A percentile compares a stretch with the other conserved stretches of the same genome.
phyloP scores from a whole-genome alignment of 2,329 filamentous ascomycete genomes.

The Amesomyces nigricolor region DNA sequence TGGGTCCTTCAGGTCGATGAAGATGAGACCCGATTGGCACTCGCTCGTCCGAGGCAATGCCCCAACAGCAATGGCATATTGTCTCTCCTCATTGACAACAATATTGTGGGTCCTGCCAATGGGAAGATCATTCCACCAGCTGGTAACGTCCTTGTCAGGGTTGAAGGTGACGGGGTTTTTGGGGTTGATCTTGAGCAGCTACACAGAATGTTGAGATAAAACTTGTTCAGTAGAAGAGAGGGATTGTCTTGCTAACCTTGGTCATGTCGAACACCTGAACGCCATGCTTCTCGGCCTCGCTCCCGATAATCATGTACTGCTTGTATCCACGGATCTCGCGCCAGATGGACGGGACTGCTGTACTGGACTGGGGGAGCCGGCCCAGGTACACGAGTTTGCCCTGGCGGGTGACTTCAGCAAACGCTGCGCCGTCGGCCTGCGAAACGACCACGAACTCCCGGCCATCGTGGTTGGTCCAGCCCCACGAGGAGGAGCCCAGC shows the following conservation, averaged over 20 bases:
- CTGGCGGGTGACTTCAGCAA: slow-evolving; percentile 41
- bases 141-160: slow-evolving; percentile 33
- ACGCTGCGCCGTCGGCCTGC: slow-evolving; percentile 45
- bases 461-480: slow-evolving; percentile 43
- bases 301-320: slow-evolving; percentile 38
- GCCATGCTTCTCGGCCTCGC: slow-evolving; percentile 44
- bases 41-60: slow-evolving; percentile 34
- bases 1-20: slow-evolving; percentile 52
- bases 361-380: slow-evolving; percentile 39
- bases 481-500: slow-evolving; percentile 39
- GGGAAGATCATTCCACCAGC: slow-evolving; percentile 30
- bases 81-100: slow-evolving; percentile 45
- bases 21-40: slow-evolving; percentile 43
- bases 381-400: slow-evolving; percentile 44
- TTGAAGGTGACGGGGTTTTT: slow-evolving; percentile 34
- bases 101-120: slow-evolving; percentile 47
- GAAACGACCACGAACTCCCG: slow-evolving; percentile 46
- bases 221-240: too few relatives aligned
- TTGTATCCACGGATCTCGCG: slow-evolving; percentile 40
- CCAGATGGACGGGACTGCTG: slow-evolving; percentile 32
- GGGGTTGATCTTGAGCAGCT: slow-evolving; percentile 42
- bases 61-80: slow-evolving; percentile 43
- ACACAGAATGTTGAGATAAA: too few relatives aligned
- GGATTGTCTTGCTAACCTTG: slow-evolving; percentile 25
- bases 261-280: slow-evolving; percentile 60